phyloP scores from a whole-genome alignment of 2,329 filamentous ascomycete genomes.

The Neophaeococcomyces aloes region DNA sequence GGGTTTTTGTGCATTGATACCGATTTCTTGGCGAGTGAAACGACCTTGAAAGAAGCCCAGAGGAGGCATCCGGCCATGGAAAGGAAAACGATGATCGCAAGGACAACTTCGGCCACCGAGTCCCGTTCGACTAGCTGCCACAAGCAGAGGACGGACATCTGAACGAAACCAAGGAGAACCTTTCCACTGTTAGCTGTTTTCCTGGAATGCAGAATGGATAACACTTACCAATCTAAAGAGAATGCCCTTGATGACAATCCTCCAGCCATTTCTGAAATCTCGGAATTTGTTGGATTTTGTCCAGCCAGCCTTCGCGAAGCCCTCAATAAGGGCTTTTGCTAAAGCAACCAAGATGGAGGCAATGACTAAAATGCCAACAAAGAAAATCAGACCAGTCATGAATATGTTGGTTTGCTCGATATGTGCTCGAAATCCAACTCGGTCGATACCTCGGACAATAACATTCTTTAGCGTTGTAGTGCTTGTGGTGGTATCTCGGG shows the following conservation, averaged over 20 bases:
- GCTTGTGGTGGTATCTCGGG: constrained; percentile 37
- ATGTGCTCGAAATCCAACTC: constrained; percentile 71
- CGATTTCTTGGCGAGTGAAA: constrained; percentile 77
- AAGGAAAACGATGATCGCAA: constrained; percentile 81
- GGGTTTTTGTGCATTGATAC: constrained; percentile 90
- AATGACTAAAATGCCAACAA: constrained; percentile 69
- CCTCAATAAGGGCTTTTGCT: constrained; percentile 74
- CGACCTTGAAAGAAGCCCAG: constrained; percentile 85
- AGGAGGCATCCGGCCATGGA: constrained; percentile 65
- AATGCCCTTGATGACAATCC: constrained; percentile 84
- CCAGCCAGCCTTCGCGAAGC: constrained; percentile 61
- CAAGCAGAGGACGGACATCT: constrained; percentile 79
- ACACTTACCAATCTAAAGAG: constrained; percentile 62
- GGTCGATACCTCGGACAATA: constrained; percentile 69
- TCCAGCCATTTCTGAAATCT: constrained; percentile 92
- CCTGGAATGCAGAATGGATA: not conserved
- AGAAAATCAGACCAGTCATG: constrained; percentile 82
- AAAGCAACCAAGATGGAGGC: constrained; percentile 60
- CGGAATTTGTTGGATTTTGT: constrained; percentile 79
- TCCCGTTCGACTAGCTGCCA: constrained; percentile 87
- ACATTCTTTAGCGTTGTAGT: constrained; percentile 39
- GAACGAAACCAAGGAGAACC: constrained; percentile 80
- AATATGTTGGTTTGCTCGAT: constrained; percentile 92
- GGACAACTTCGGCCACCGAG: constrained; percentile 72
- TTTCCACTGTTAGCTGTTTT: constrained; percentile 16